Percentiles rank a stretch among this genome's conserved stretches.
These are phyloP conservation scores for Colletotrichum eremochloae DNA, from an alignment of 2,329 filamentous ascomycete species.

Conservation along the genomic window DNA sequence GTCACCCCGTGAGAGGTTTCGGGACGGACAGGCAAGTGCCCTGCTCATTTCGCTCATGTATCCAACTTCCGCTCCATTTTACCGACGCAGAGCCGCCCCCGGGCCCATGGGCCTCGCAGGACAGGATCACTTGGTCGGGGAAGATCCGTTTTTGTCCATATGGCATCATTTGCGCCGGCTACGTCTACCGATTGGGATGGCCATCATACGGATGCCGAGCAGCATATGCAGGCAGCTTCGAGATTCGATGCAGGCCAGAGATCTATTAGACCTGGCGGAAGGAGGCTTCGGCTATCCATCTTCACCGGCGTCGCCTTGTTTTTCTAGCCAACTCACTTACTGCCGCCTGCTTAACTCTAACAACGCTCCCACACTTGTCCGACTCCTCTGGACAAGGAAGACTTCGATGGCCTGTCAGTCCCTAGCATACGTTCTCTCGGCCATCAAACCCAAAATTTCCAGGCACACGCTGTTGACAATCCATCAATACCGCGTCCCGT, in stretches of 20 bases:
- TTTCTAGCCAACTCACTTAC: neutral
- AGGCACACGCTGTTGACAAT: neutral
- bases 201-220: neutral
- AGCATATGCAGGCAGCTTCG: constrained; percentile 23
- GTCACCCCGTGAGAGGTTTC: constrained; percentile 19
- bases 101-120: constrained; percentile 31
- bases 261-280: constrained; percentile 1
- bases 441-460: neutral
- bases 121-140: constrained; percentile 33
- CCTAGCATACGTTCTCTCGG: neutral
- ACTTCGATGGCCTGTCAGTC: neutral
- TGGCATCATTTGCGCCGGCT: constrained; percentile 24
- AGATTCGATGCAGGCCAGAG: constrained; percentile 12
- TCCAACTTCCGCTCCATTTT: constrained; percentile 7
- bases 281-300: constrained; percentile 4
- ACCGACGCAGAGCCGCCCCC: constrained; percentile 32
- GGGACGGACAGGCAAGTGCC: constrained; percentile 29
- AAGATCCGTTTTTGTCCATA: constrained; percentile 34
- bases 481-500: too few relatives aligned
- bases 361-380: neutral
- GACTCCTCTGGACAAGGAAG: neutral
- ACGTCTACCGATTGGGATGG: constrained; percentile 25
- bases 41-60: constrained; percentile 9
- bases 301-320: constrained; percentile 22
- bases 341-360: neutral